Evolutionary conservation across 1,139 yeast genomes (phyloP).

Genomic region (Candida gigantensis): DNA sequence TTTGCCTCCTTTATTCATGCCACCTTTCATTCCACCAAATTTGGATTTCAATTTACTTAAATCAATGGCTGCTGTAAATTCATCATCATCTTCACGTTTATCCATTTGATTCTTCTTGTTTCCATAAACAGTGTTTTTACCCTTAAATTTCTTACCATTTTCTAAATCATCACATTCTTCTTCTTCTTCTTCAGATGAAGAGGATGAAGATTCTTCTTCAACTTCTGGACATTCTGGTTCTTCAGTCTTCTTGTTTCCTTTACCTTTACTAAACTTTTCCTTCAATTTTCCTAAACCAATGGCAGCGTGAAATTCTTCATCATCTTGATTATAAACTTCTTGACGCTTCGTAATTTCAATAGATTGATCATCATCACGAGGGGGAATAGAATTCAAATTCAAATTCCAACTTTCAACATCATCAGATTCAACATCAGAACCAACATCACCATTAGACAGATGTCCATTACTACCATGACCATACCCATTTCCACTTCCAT

Average conservation of each 20-base stretch:
- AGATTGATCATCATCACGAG: constrained; percentile 1
- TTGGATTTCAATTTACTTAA: no score
- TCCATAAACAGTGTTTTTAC: neutral
- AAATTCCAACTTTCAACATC: constrained; percentile 2
- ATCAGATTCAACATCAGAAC: constrained; percentile 3
- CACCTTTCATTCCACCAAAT: no score
- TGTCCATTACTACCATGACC: no score
- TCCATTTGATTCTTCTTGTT: neutral
- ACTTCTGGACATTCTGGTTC: constrained; percentile 7
- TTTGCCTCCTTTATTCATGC: no score
- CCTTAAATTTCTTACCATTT: neutral
- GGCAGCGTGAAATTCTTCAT: constrained; percentile 3
- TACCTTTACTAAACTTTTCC: neutral
- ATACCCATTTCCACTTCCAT: no score
- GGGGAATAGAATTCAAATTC: no score
- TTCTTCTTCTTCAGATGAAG: no score
- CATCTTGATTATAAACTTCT: constrained; percentile 4
- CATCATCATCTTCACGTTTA: no score
- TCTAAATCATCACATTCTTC: constrained; percentile 1
- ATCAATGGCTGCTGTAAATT: no score
- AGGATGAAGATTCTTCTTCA: neutral
- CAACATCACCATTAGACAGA: no score
- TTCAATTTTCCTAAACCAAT: constrained; percentile 10
- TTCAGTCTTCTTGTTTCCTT: neutral
- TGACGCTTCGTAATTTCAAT: constrained; percentile 3